Conservation (phyloP, 768 basidiomycete species). For the Russula griseocarnosa region DNA sequence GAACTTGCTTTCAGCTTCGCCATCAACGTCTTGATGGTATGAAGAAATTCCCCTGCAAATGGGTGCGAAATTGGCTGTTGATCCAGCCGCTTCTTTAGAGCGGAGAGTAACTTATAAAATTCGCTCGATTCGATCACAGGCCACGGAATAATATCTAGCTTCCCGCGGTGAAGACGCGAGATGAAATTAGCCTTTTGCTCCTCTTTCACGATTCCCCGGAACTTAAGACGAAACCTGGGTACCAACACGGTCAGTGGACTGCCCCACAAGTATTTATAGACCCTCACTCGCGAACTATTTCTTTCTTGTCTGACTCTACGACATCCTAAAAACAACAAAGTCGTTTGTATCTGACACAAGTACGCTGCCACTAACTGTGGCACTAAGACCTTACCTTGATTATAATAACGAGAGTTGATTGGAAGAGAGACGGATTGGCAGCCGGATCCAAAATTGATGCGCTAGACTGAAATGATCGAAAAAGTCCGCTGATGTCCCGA, state of each 20-base stretch:
- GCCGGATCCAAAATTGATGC: conserved; percentile 55
- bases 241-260: neutral
- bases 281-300: conserved; percentile 55
- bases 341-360: neutral
- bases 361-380: too few relatives aligned
- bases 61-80: conserved; percentile 47
- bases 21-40: conserved; percentile 59
- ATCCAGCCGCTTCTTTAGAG: conserved; percentile 47
- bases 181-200: conserved; percentile 63
- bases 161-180: conserved; percentile 52
- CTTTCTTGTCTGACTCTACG: conserved; percentile 54
- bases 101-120: conserved; percentile 54
- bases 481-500: conserved; percentile 56
- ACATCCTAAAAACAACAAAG: conserved; percentile 46
- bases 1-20: conserved; percentile 56
- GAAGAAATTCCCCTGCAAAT: conserved; percentile 52
- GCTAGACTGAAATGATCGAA: conserved; percentile 60
- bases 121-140: conserved; percentile 60
- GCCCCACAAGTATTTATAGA: neutral
- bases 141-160: conserved; percentile 59
- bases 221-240: conserved; percentile 51
- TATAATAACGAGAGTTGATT: conserved; percentile 55
- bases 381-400: conserved; percentile 45
- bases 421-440: conserved; percentile 55
- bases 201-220: conserved; percentile 57